These are phyloP conservation scores for Phytopythium aichiense DNA, from an alignment of 352 stramenopile genomes.

Conservation along the genomic window DNA sequence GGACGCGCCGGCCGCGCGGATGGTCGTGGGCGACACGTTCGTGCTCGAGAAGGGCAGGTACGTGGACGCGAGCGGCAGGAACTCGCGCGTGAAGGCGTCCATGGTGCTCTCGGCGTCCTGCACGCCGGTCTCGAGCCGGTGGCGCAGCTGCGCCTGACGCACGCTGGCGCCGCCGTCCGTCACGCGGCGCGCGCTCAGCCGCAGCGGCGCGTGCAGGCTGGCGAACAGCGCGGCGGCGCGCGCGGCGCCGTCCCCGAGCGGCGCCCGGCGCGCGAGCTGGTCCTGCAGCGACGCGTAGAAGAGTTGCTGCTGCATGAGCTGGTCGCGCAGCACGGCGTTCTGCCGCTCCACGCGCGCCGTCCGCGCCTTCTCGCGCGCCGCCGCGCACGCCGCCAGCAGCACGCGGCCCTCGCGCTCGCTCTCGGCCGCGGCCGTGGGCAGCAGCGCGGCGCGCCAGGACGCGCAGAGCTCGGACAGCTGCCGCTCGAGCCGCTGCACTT, in stretches of 20 bases:
- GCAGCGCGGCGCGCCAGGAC: conserved; percentile 37
- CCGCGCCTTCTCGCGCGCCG: conserved; percentile 42
- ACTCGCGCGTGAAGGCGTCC: conserved; percentile 35
- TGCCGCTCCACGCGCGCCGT: conserved; percentile 43
- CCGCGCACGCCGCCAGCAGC: conserved; percentile 39
- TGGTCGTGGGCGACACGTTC: conserved; percentile 18
- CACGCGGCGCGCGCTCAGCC: conserved; percentile 10
- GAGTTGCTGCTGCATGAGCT: conserved; percentile 49
- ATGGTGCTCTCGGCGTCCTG: conserved; percentile 22
- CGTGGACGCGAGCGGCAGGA: conserved; percentile 21
- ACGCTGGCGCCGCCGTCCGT: conserved; percentile 4
- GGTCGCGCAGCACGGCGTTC: conserved; percentile 42
- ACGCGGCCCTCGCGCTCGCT: conserved; percentile 21
- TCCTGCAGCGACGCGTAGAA: conserved; percentile 49
- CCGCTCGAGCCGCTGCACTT: conserved; percentile 28
- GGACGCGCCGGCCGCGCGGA: neutral
- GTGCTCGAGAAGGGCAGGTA: conserved; percentile 43
- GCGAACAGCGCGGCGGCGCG: conserved; percentile 35
- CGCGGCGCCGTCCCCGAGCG: conserved; percentile 26
- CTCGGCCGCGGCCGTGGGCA: conserved; percentile 11
- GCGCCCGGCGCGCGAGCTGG: conserved; percentile 32
- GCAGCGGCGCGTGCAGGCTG: conserved; percentile 32
- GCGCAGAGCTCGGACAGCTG: conserved; percentile 29
- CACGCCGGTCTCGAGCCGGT: conserved; percentile 27
- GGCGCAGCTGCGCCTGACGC: conserved; percentile 23